Conservation (phyloP, 164 flowering plant species). For the Chimonanthus salicifolius region DNA sequence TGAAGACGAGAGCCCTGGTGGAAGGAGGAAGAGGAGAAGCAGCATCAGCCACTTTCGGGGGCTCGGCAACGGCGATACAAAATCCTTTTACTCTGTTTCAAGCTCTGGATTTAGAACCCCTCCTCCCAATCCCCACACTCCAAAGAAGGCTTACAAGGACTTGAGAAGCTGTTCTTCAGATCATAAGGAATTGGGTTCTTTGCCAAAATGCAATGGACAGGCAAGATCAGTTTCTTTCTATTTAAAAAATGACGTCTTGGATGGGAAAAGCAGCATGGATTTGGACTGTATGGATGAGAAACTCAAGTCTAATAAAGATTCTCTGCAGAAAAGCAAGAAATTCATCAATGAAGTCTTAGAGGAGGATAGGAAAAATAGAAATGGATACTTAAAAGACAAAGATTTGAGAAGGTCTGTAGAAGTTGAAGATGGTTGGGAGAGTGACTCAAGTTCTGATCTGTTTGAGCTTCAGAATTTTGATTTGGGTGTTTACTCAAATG, state of each 20-base stretch:
- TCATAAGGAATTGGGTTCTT: conserved; percentile 23
- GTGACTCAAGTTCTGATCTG: conserved; percentile 92
- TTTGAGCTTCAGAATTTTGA: conserved; percentile 77
- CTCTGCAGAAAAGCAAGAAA: conserved; percentile 22
- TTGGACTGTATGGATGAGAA: conserved; percentile 18
- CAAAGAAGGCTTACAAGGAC: conserved; percentile 38
- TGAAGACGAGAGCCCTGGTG: conserved; percentile 43
- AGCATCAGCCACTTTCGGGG: conserved; percentile 30
- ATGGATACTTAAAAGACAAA: background rate
- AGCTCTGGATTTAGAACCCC: conserved; percentile 57
- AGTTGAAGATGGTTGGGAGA: conserved; percentile 54
- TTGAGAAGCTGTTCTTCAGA: conserved; percentile 33
- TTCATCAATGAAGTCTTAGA: background rate
- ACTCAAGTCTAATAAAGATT: conserved; percentile 14
- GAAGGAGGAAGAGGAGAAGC: conserved; percentile 36
- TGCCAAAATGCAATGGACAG: conserved; percentile 21
- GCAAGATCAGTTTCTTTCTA: conserved; percentile 14
- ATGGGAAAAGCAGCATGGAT: conserved; percentile 16
- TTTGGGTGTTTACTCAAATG: conserved; percentile 50
- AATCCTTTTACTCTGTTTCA: conserved; percentile 28
- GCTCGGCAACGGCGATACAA: background rate
- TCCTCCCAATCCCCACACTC: conserved; percentile 37
- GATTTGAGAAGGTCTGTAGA: conserved; percentile 11
- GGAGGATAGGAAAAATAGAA: conserved; percentile 7
- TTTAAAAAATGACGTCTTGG: conserved; percentile 7